Percentiles rank a stretch among this genome's conserved stretches.
Evolutionary conservation across 2,329 filamentous ascomycete species (phyloP).

Genomic region (Penicillium freii): DNA sequence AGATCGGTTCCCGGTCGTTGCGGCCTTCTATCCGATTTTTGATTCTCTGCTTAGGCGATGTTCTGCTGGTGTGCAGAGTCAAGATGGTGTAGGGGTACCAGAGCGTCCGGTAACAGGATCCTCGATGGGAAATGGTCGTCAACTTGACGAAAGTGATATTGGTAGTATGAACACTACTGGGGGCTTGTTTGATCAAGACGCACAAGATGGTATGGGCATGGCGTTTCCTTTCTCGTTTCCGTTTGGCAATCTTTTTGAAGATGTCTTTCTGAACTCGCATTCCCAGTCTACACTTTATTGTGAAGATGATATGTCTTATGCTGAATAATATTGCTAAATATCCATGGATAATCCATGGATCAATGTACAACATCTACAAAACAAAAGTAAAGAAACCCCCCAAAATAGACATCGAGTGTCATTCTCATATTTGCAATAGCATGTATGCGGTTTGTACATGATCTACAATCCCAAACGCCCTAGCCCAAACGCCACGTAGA

Average conservation of each 20-base stretch:
- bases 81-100: not conserved
- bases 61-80: not conserved
- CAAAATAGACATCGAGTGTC: not conserved
- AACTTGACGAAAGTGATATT: not conserved
- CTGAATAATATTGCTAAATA: not conserved
- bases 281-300: not conserved
- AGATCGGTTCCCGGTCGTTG: constrained; percentile 20
- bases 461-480: constrained; percentile 7
- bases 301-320: not conserved
- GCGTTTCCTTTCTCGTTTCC: constrained; percentile 15
- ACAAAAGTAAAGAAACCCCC: not conserved
- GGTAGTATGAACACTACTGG: not conserved
- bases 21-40: constrained; percentile 16
- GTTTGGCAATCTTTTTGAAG: constrained; percentile 15
- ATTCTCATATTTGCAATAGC: constrained; percentile 8
- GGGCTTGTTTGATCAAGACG: constrained; percentile 5
- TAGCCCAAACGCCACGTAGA: not conserved
- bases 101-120: not conserved
- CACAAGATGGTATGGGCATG: constrained; percentile 7
- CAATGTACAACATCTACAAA: not conserved
- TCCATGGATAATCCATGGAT: no score
- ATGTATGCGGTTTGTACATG: constrained; percentile 10
- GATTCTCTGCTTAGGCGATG: constrained; percentile 8
- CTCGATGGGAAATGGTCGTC: not conserved
- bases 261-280: constrained; percentile 11